Evolutionary conservation across 2,329 filamentous ascomycete genomes (phyloP).

Genomic region (Polytolypa hystricis): DNA sequence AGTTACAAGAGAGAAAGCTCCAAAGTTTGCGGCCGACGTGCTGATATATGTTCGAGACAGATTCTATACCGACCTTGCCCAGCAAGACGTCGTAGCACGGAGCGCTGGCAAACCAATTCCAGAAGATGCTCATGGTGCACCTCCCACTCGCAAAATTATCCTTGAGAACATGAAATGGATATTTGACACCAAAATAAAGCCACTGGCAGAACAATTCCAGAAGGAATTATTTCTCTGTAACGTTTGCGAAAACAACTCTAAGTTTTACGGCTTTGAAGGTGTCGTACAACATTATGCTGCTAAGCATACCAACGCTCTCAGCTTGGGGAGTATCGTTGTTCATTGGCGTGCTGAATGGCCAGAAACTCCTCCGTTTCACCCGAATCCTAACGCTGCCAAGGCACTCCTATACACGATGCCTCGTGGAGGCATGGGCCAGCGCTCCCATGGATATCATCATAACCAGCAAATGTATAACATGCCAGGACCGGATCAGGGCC

Average conservation of each 20-base stretch:
- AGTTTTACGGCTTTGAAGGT: constrained; percentile 65
- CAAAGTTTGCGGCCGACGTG: constrained; percentile 61
- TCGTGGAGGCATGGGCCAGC: constrained; percentile 15
- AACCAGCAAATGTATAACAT: constrained; percentile 11
- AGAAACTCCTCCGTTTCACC: constrained; percentile 58
- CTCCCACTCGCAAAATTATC: constrained; percentile 53
- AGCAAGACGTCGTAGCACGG: constrained; percentile 40
- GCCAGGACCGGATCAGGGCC: constrained; percentile 10
- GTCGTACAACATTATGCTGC: constrained; percentile 75
- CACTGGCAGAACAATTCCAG: constrained; percentile 52
- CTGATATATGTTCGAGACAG: constrained; percentile 54
- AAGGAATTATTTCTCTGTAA: constrained; percentile 69
- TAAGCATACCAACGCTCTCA: constrained; percentile 64
- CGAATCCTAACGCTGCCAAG: constrained; percentile 42
- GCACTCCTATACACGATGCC: constrained; percentile 26
- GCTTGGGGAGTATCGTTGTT: constrained; percentile 60
- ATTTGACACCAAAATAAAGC: constrained; percentile 66
- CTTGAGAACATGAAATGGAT: constrained; percentile 82
- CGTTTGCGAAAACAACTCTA: constrained; percentile 52
- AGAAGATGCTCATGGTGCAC: constrained; percentile 41
- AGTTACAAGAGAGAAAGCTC: constrained; percentile 52
- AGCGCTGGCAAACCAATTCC: constrained; percentile 37
- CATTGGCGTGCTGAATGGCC: constrained; percentile 78
- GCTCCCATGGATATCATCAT: constrained; percentile 10
- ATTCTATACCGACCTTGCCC: constrained; percentile 53